A percentile compares a stretch with the other conserved stretches of the same genome.
Conservation (phyloP, 106 monocot species). For the Iris macrosiphon region DNA sequence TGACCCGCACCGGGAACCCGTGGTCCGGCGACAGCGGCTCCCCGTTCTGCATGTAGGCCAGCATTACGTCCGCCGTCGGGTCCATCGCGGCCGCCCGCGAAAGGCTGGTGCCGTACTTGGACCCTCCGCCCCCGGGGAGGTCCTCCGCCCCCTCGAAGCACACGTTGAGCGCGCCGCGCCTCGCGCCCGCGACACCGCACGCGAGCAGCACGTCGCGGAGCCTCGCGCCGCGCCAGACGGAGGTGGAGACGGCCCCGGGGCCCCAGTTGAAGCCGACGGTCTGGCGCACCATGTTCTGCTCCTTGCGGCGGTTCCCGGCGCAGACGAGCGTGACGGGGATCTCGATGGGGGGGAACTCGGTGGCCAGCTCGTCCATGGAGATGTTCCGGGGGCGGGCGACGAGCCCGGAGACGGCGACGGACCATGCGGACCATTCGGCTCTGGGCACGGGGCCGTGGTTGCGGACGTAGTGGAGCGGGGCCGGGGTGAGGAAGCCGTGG, state of each 20-base stretch:
- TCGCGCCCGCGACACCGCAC: slow-evolving; percentile 40
- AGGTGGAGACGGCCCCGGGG: slow-evolving; percentile 62
- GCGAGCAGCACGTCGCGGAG: slow-evolving; percentile 58
- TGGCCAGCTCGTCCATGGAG: slow-evolving; percentile 60
- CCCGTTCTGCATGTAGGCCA: slow-evolving; percentile 93
- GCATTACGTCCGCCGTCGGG: slow-evolving; percentile 57
- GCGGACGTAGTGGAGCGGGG: slow-evolving; percentile 83
- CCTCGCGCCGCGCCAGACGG: slow-evolving; percentile 74
- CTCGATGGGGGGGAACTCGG: slow-evolving; percentile 41
- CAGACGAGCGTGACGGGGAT: slow-evolving; percentile 91
- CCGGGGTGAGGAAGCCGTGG: slow-evolving; percentile 90
- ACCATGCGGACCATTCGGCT: slow-evolving; percentile 55
- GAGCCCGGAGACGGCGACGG: slow-evolving; percentile 60
- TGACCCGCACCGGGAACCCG: slow-evolving; percentile 80
- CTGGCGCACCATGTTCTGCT: slow-evolving; percentile 89
- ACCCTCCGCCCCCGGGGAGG: slow-evolving; percentile 79
- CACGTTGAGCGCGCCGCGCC: slow-evolving; percentile 38
- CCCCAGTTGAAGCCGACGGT: slow-evolving; percentile 97
- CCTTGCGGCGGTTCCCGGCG: slow-evolving; percentile 94
- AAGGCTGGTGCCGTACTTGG: slow-evolving; percentile 88
- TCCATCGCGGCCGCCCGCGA: slow-evolving; percentile 81
- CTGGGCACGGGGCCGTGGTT: slow-evolving; percentile 88
- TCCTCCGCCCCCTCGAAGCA: slow-evolving; percentile 97
- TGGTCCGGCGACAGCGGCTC: slow-evolving; percentile 77
- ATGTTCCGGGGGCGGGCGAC: slow-evolving; percentile 36